These are phyloP conservation scores for Suillus brevipes DNA, from an alignment of 768 basidiomycete species.

Conservation along the genomic window DNA sequence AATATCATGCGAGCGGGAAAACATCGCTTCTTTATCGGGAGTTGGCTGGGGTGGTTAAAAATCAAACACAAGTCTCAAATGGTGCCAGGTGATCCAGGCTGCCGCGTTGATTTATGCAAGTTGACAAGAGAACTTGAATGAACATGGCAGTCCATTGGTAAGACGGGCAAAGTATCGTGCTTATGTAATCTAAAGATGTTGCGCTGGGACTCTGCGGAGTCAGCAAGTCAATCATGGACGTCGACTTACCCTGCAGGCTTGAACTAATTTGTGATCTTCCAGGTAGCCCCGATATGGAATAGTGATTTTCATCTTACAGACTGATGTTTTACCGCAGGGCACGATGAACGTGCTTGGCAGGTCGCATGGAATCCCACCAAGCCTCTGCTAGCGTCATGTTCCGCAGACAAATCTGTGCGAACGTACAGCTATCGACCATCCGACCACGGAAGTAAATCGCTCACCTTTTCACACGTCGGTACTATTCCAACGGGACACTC, in stretches of 20 bases:
- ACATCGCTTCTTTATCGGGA: background rate
- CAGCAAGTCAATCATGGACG: slow-evolving; percentile 11
- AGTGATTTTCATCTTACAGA: background rate
- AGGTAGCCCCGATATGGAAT: slow-evolving; percentile 17
- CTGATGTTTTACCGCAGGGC: slow-evolving; percentile 43
- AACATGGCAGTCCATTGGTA: too few relatives aligned
- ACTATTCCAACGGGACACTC: slow-evolving; percentile 83
- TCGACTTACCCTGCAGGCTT: slow-evolving; percentile 21
- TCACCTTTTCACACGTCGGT: slow-evolving; percentile 52
- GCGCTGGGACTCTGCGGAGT: background rate
- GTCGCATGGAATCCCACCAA: slow-evolving; percentile 86
- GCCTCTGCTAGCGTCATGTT: slow-evolving; percentile 87
- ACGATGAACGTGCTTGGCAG: slow-evolving; percentile 85
- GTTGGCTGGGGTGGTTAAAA: background rate
- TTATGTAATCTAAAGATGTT: background rate
- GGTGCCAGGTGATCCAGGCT: background rate
- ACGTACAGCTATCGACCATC: slow-evolving; percentile 66
- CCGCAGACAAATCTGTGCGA: slow-evolving; percentile 89
- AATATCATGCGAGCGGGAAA: slow-evolving; percentile 3
- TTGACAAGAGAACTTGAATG: background rate
- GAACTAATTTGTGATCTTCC: slow-evolving; percentile 23
- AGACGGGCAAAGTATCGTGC: background rate
- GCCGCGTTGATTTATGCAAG: background rate
- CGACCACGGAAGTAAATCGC: slow-evolving; percentile 16
- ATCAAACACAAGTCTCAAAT: background rate